Base-by-base conservation (phyloP, 148 eudicot species). In the Polygonum maritimum region DNA sequence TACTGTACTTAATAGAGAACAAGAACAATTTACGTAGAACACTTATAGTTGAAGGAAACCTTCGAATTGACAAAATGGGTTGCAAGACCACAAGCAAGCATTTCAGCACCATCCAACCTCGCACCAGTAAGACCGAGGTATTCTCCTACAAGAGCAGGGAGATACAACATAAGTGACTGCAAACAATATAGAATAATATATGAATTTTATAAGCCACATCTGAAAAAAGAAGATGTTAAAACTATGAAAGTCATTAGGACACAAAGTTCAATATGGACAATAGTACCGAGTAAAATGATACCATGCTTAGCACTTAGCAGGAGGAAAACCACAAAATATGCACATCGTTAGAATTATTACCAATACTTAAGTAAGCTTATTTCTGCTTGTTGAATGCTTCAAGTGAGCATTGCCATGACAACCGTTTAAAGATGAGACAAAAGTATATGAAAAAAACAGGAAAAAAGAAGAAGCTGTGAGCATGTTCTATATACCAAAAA, bases 71-170 rank as follows among this genome's bases (percentile, higher is more conserved):
- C 97, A 86, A 87, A 94, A 78, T 94, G 97, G 71, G 98, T 94
- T 76, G 97, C 98, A 76, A 94, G 95, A 76, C 97, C 98, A 75
- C 96, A 92, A 22, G 97, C 96, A 82, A 94, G 93, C 98, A 92
- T 94, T 87, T 94, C 97, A 73, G 96, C 91, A 75, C 98, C 98
- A 88, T 94, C 96, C 86, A 94, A 86, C 84, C 97, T 79, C 69
- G 91, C 76, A 15, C 98, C 97, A 54, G 98, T 88, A 70, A 94
- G 89, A 48, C 97, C 96, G 47, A 82, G 85, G 85, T 94, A 94
- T 81, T 92, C 98, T 74, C 97, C 98, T 94, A 88, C 79, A 79
- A 35, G 71, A 67, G 44, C 19, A 67, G 71, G 38, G 44, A 72
- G 40, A 39, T 78, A 69, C 2, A 63, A 31, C 15, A 22, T 67